These are phyloP conservation scores for Suhomyces pyralidae DNA, from an alignment of 805 yeast genomes.

Conservation along the genomic window DNA sequence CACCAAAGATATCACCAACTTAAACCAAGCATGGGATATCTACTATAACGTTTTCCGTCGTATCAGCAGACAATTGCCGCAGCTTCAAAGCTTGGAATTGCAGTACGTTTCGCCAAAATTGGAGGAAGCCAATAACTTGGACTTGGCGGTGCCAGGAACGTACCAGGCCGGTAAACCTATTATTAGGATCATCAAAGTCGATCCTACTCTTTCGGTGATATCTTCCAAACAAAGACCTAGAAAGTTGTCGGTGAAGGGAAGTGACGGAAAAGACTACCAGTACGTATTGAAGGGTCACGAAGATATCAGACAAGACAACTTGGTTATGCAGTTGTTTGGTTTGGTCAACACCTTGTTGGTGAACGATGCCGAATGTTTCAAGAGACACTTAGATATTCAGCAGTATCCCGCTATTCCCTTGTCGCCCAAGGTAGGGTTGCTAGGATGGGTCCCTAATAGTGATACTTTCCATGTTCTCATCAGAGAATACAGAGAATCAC, in stretches of 20 bases:
- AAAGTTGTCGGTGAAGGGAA: constrained; percentile 71
- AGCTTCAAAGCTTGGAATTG: constrained; percentile 77
- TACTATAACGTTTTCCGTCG: constrained; percentile 91
- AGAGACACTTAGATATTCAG: constrained; percentile 90
- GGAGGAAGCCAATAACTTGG: constrained; percentile 71
- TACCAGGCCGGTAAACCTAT: constrained; percentile 82
- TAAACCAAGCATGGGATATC: constrained; percentile 97
- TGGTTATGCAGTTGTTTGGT: constrained; percentile 97
- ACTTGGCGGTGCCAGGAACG: constrained; percentile 91
- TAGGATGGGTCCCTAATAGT: constrained; percentile 97
- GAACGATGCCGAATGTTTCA: constrained; percentile 93
- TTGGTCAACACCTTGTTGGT: constrained; percentile 85
- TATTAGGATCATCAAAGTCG: constrained; percentile 69
- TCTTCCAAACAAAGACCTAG: constrained; percentile 97
- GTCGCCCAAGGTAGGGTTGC: constrained; percentile 93
- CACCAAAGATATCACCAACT: constrained; percentile 79
- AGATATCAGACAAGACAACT: constrained; percentile 94
- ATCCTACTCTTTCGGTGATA: constrained; percentile 80
- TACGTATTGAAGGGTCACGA: constrained; percentile 91
- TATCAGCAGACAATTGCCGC: constrained; percentile 85
- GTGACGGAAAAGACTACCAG: constrained; percentile 88
- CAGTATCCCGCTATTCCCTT: constrained; percentile 91
- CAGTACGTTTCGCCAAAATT: constrained; percentile 93
- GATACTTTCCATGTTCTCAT: constrained; percentile 95
- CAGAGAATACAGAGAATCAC: constrained; percentile 86